Percentiles rank a stretch among this genome's conserved stretches.
Conservation (phyloP, 2,329 filamentous ascomycete species). For the Colletotrichum neosansevieriae region DNA sequence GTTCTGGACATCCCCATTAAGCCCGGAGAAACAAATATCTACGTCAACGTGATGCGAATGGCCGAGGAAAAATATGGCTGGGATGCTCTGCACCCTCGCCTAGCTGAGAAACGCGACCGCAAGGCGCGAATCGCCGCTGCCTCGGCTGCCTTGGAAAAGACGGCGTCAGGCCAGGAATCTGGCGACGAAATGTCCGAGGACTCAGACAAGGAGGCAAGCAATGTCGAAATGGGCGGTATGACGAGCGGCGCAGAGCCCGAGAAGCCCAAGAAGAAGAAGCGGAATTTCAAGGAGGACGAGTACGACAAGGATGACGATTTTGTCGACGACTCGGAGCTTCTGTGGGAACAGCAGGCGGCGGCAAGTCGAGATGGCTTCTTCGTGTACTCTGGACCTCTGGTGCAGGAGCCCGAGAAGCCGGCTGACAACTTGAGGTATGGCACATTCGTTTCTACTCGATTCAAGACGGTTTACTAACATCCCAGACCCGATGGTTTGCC, state of each 20-base stretch:
- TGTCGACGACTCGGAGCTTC: conserved; percentile 91
- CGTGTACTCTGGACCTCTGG: conserved; percentile 92
- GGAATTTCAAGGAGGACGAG: conserved; percentile 83
- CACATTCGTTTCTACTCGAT: not conserved
- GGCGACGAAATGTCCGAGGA: conserved; percentile 89
- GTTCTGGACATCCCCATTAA: conserved; percentile 85
- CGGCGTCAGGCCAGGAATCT: conserved; percentile 75
- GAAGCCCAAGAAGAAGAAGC: conserved; percentile 80
- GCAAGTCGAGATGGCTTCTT: conserved; percentile 98
- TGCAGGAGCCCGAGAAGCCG: conserved; percentile 86
- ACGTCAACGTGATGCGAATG: conserved; percentile 94
- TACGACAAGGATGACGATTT: conserved; percentile 88
- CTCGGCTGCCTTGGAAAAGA: conserved; percentile 85
- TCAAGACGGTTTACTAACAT: conserved; percentile 49
- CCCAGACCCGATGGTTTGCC: conserved; percentile 76
- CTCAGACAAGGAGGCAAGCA: conserved; percentile 82
- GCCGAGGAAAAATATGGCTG: conserved; percentile 96
- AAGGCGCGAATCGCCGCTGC: conserved; percentile 90
- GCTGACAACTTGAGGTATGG: conserved; percentile 60
- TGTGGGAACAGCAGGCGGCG: conserved; percentile 96
- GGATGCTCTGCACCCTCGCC: conserved; percentile 90
- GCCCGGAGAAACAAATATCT: conserved; percentile 82
- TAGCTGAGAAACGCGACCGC: conserved; percentile 89
- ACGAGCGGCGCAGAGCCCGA: conserved; percentile 72
- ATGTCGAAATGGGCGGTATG: conserved; percentile 84